Evolutionary conservation across 2,329 filamentous ascomycete genomes (phyloP).

Genomic region (Clathrospora elynae): DNA sequence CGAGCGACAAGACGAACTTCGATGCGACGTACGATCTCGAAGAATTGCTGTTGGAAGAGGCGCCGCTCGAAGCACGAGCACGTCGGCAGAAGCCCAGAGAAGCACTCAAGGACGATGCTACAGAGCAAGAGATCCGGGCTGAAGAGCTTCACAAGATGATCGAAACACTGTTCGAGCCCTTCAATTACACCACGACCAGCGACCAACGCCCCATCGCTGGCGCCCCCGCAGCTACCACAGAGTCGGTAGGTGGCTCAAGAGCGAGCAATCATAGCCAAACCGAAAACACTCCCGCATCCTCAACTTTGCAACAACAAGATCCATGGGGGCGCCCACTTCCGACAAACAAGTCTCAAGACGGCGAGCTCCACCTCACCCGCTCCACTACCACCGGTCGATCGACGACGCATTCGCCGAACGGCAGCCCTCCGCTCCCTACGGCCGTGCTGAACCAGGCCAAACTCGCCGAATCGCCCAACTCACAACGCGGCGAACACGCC

Average conservation of each 20-base stretch:
- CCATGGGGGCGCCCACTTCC: slow-evolving; percentile 39
- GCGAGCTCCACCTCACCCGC: slow-evolving; percentile 46
- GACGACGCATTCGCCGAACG: slow-evolving; percentile 55
- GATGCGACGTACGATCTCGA: slow-evolving; percentile 98
- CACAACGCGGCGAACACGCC: slow-evolving; percentile 42
- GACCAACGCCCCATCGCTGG: slow-evolving; percentile 65
- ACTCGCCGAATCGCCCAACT: slow-evolving; percentile 38
- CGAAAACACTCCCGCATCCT: slow-evolving; percentile 41
- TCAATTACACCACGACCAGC: slow-evolving; percentile 87
- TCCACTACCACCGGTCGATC: slow-evolving; percentile 47
- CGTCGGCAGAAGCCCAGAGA: slow-evolving; percentile 92
- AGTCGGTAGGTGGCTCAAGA: slow-evolving; percentile 38
- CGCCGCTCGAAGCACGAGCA: slow-evolving; percentile 88
- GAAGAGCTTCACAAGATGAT: slow-evolving; percentile 95
- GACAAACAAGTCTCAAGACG: slow-evolving; percentile 44
- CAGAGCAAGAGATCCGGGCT: slow-evolving; percentile 90
- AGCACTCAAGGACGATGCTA: slow-evolving; percentile 89
- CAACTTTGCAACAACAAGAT: slow-evolving; percentile 41
- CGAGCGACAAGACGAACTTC: slow-evolving; percentile 98
- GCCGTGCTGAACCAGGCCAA: slow-evolving; percentile 30
- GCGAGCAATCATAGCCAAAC: slow-evolving; percentile 44
- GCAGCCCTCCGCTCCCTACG: slow-evolving; percentile 52
- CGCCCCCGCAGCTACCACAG: slow-evolving; percentile 35
- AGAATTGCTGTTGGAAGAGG: slow-evolving; percentile 90
- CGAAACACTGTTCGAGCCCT: slow-evolving; percentile 89